Evolutionary conservation across 129 eudicot species (phyloP), one percentile per base, ranked within the genome.

Genomic region (Calendula officinalis): DNA sequence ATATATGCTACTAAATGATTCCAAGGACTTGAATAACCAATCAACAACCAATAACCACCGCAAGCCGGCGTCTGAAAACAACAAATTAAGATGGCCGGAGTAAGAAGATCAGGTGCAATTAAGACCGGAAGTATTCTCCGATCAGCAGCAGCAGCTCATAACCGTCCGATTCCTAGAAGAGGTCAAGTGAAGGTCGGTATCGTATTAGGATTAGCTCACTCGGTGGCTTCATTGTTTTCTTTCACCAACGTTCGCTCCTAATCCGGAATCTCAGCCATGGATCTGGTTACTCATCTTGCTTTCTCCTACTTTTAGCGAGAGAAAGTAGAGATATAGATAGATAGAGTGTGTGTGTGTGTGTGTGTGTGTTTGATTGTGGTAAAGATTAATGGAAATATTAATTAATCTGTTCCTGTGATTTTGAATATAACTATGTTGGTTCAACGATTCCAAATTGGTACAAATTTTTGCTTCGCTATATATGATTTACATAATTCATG

Each of bases 161-260:
- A 82, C 67, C 79, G 89, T 40, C 77, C 67, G 74, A 76, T 76
- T 32, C 89, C 89, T 5, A 75, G 32, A 62, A 79, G 89, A 42
- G 85, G 88, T 44, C 88, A 79, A 60, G 88, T 83, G 59, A 83
- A 71, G 88, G 77, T 64, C 37, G 80, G 74, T 8, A 75, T 79
- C 3, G 77, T 75, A 4, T 47, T 57, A 34, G 77, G 70, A 12
- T 13, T 83, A 49, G 84, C 81, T 12, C 78, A 78, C 46, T 74
- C 81, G 15, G 49, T 82, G 13, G 78, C 80, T 46, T 78, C 81
- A 0, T 34, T 82, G 46, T 73, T 82, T 70, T 51, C 86, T 42
- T 45, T 60, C 41, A 60, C 52, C 27, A 62, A 42, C 13, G 68
- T 68, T 13, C 75, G 78, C 7, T 72, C 70, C 40, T 56, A 50